phyloP scores from a whole-genome alignment of 805 yeast genomes.

The Phaffomyces antillensis region DNA sequence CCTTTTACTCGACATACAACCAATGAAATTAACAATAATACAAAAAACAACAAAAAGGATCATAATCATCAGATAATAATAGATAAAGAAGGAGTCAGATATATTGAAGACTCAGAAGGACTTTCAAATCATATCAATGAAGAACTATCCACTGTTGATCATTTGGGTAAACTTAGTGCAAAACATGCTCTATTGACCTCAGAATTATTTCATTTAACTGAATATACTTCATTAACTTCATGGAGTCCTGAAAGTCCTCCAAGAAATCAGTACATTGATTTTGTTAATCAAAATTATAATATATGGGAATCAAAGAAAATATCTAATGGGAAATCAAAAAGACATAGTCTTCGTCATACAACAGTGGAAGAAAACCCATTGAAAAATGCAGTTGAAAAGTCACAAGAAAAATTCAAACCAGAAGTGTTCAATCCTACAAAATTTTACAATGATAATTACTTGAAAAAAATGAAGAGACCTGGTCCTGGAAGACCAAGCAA shows the following conservation, averaged over 20 bases:
- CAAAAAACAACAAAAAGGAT: background rate
- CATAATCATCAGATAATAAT: constrained; percentile 4
- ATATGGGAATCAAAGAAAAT: constrained; percentile 19
- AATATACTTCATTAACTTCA: constrained; percentile 52
- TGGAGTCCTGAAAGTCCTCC: constrained; percentile 49
- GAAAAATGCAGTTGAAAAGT: constrained; percentile 9
- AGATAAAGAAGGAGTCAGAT: background rate
- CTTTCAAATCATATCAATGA: background rate
- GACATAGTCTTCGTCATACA: constrained; percentile 19
- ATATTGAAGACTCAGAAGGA: constrained; percentile 3
- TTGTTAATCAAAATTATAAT: constrained; percentile 14
- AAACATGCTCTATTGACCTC: constrained; percentile 43
- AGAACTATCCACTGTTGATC: constrained; percentile 19
- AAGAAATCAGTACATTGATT: constrained; percentile 27
- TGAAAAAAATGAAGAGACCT: constrained; percentile 1
- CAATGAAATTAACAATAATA: background rate
- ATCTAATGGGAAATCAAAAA: constrained; percentile 10
- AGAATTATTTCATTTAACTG: constrained; percentile 57
- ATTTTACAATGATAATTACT: constrained; percentile 17
- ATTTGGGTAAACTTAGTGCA: constrained; percentile 36
- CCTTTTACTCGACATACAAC: background rate
- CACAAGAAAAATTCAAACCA: constrained; percentile 6
- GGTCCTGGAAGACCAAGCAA: background rate
- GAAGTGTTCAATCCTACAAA: constrained; percentile 18
- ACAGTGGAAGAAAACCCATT: constrained; percentile 11